phyloP scores from a whole-genome alignment of 257 asterid genomes.

The Asclepias syriaca region DNA sequence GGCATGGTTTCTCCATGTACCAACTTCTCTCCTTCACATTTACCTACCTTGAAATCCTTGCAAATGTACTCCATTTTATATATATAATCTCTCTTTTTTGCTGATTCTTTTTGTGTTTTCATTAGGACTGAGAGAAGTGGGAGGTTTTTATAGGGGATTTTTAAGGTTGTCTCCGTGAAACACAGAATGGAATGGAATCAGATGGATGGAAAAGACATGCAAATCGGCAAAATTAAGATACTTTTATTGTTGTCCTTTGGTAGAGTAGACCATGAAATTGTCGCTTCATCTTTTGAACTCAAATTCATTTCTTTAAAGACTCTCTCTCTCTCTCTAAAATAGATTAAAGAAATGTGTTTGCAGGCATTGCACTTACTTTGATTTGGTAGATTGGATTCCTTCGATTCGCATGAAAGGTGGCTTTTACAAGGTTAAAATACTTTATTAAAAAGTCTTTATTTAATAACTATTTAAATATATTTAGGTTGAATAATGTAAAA shows the following conservation, averaged over 20 bases:
- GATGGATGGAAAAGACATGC: background rate
- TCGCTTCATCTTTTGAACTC: too few species aligned
- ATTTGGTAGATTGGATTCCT: background rate
- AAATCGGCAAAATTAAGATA: conserved; percentile 10
- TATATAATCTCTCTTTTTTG: too few species aligned
- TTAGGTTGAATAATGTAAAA: too few species aligned
- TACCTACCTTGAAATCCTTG: conserved; percentile 71
- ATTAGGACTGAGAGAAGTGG: background rate
- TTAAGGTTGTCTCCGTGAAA: background rate
- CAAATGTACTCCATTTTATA: conserved; percentile 48
- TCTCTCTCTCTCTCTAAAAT: too few species aligned
- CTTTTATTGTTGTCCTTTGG: background rate
- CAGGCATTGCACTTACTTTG: background rate
- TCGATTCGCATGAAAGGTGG: too few species aligned
- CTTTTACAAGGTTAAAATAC: too few species aligned
- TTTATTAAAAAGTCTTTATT: too few species aligned
- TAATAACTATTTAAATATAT: too few species aligned
- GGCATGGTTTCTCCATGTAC: conserved; percentile 74
- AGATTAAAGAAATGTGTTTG: background rate
- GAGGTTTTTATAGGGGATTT: conserved; percentile 4
- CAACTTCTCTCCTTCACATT: conserved; percentile 71
- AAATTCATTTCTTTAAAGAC: background rate
- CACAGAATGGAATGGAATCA: background rate
- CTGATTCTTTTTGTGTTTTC: background rate
- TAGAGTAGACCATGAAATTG: background rate